phyloP scores from a whole-genome alignment of 306 rosid species.

The Gillenia trifoliata region DNA sequence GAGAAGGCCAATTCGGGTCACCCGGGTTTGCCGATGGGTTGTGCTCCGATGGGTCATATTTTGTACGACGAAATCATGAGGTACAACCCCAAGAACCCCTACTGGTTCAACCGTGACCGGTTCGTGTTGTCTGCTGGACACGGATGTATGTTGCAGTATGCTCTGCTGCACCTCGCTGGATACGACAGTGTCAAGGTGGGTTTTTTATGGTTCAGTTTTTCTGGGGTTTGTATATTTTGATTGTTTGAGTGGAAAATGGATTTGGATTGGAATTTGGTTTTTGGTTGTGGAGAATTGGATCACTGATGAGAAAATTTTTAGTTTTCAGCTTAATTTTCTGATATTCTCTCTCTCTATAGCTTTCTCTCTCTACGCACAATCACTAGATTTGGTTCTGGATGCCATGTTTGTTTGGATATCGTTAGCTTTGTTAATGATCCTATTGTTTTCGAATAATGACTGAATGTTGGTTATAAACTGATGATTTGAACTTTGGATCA shows the following conservation, averaged over 20 bases:
- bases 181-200: slow-evolving; percentile 76
- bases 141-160: slow-evolving; percentile 95
- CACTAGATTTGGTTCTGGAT: not conserved
- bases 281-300: not conserved
- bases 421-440: not conserved
- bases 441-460: not conserved
- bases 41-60: slow-evolving; percentile 94
- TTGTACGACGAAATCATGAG: slow-evolving; percentile 82
- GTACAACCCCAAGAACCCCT: slow-evolving; percentile 86
- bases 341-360: not conserved
- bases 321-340: not conserved
- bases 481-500: slow-evolving; percentile 15
- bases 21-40: slow-evolving; percentile 97
- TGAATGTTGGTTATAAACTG: slow-evolving; percentile 8
- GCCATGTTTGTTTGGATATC: not conserved
- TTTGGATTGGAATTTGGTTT: not conserved
- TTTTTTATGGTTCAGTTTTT: not conserved
- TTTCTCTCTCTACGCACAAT: not conserved
- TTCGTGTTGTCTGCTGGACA: slow-evolving; percentile 95
- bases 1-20: slow-evolving; percentile 97
- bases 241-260: not conserved
- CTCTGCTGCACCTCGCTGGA: slow-evolving; percentile 92
- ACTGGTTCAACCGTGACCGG: slow-evolving; percentile 95
- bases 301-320: not conserved
- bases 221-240: not conserved